These are phyloP conservation scores for Backusella australiensis DNA, from an alignment of 192 early-diverging fungal genomes.

Conservation along the genomic window DNA sequence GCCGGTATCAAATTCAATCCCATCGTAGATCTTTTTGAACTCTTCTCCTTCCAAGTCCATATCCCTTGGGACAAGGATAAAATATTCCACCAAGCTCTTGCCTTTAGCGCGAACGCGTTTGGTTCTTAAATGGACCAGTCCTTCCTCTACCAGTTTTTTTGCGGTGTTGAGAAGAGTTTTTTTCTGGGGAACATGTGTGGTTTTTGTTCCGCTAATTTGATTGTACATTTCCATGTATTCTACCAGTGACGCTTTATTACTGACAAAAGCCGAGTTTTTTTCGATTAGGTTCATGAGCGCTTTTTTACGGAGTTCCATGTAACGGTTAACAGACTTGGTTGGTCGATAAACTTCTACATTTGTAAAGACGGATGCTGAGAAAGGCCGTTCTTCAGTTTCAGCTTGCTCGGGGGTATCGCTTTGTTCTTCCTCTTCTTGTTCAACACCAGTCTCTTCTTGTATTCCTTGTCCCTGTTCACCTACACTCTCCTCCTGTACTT, in stretches of 20 bases:
- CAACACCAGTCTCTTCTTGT: no score
- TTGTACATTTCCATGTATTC: neutral
- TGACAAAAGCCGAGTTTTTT: neutral
- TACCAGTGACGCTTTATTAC: neutral
- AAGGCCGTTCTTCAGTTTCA: neutral
- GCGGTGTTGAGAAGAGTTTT: neutral
- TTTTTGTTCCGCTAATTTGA: neutral
- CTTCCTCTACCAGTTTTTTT: neutral
- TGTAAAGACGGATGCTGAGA: neutral
- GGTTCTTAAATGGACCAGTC: neutral
- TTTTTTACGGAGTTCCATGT: neutral
- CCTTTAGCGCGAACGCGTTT: neutral
- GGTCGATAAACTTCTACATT: neutral
- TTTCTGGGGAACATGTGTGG: neutral
- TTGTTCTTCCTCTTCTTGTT: neutral
- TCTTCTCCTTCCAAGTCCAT: neutral
- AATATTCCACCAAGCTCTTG: neutral
- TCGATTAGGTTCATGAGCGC: neutral
- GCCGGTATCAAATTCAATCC: neutral
- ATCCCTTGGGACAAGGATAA: neutral
- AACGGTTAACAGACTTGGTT: neutral
- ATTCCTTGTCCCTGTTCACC: no score
- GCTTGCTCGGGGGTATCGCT: neutral
- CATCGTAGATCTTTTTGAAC: neutral
- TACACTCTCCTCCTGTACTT: neutral